A percentile compares a stretch with the other conserved stretches of the same genome.
Evolutionary conservation across 306 rosid species (phyloP).

Genomic region (Castanopsis chinensis): DNA sequence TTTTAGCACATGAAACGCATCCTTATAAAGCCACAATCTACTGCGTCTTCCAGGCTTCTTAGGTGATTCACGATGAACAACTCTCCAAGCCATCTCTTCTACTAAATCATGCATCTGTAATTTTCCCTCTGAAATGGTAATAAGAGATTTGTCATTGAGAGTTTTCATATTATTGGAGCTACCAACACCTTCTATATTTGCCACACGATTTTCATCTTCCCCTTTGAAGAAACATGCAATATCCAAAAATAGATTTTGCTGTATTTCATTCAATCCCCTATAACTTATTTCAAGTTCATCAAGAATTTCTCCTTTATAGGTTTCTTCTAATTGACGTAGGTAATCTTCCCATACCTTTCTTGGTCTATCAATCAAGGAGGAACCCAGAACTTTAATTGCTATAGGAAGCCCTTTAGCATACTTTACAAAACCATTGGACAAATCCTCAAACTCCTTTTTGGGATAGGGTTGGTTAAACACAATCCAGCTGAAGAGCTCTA

Average conservation of each 20-base stretch:
- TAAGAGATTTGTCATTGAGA: constrained; percentile 20
- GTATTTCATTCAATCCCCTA: constrained; percentile 10
- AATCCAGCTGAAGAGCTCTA: constrained; percentile 17
- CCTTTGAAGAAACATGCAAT: constrained; percentile 32
- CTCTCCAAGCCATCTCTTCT: constrained; percentile 20
- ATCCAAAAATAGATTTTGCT: constrained; percentile 17
- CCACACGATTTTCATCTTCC: constrained; percentile 6
- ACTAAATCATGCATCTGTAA: constrained; percentile 24
- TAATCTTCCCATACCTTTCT: constrained; percentile 14
- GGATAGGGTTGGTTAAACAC: background rate
- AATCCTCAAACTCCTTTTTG: background rate
- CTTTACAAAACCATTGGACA: constrained; percentile 1
- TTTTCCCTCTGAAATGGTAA: background rate
- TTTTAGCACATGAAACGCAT: background rate
- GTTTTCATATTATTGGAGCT: constrained; percentile 3
- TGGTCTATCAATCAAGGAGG: constrained; percentile 6
- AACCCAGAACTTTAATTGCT: constrained; percentile 23
- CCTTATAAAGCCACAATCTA: constrained; percentile 8
- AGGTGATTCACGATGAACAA: constrained; percentile 16
- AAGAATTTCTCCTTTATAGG: background rate
- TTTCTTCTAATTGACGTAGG: background rate
- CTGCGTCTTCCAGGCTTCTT: background rate
- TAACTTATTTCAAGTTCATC: constrained; percentile 8
- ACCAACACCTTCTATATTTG: background rate
- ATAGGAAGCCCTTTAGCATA: constrained; percentile 32